Evolutionary conservation across 768 basidiomycete species (phyloP).

Genomic region (Tulasnella calospora): DNA sequence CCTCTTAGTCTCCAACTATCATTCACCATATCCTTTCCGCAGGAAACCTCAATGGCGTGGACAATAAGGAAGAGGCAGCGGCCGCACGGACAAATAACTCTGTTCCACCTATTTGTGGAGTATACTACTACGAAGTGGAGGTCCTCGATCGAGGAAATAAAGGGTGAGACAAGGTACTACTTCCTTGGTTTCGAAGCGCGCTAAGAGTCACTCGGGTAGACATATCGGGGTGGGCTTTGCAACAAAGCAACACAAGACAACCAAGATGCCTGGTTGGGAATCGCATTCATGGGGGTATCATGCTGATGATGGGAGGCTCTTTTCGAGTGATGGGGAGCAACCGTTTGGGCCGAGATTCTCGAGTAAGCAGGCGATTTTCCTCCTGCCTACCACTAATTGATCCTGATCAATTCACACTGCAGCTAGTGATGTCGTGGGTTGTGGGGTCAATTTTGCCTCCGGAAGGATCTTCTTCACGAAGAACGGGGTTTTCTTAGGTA

Average conservation of each 20-base stretch:
- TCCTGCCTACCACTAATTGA: background rate
- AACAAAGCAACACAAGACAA: slow-evolving; percentile 56
- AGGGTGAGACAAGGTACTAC: slow-evolving; percentile 49
- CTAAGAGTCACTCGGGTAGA: slow-evolving; percentile 37
- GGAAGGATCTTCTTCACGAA: slow-evolving; percentile 43
- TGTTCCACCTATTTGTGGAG: slow-evolving; percentile 79
- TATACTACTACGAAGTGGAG: slow-evolving; percentile 92
- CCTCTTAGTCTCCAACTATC: background rate
- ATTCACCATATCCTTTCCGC: slow-evolving; percentile 13
- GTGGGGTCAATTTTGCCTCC: slow-evolving; percentile 79
- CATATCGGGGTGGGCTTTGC: slow-evolving; percentile 80
- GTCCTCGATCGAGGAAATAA: slow-evolving; percentile 74
- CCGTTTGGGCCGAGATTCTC: slow-evolving; percentile 76
- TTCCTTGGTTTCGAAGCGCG: background rate
- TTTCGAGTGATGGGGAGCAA: slow-evolving; percentile 62
- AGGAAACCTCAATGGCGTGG: slow-evolving; percentile 45
- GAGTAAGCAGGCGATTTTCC: slow-evolving; percentile 47
- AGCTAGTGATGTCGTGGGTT: slow-evolving; percentile 88
- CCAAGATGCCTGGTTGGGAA: slow-evolving; percentile 83
- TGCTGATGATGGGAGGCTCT: slow-evolving; percentile 80
- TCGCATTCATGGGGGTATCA: slow-evolving; percentile 86
- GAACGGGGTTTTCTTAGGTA: slow-evolving; percentile 55
- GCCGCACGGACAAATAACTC: slow-evolving; percentile 71
- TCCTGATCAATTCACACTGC: slow-evolving; percentile 16
- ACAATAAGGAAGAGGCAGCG: slow-evolving; percentile 70